phyloP scores from a whole-genome alignment of 495 filamentous ascomycete species.

The Neurospora sp. region DNA sequence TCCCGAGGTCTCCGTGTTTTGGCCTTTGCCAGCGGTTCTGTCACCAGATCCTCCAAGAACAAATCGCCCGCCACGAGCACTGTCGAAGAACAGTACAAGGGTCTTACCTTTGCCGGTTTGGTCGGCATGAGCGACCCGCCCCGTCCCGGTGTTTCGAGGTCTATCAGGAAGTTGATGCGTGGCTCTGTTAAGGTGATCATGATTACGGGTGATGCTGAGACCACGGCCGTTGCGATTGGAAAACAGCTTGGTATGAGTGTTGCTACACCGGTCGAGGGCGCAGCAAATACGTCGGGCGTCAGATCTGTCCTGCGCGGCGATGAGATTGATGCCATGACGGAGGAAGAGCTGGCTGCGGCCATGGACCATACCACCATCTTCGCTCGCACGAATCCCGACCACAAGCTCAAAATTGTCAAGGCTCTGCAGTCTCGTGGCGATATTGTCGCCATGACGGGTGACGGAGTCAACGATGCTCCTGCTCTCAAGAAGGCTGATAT shows the following conservation, averaged over 20 bases:
- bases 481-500: conserved; percentile 97
- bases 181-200: conserved; percentile 95
- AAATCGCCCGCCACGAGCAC: conserved; percentile 33
- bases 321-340: conserved; percentile 83
- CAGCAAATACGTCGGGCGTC: conserved; percentile 35
- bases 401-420: conserved; percentile 92
- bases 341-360: conserved; percentile 67
- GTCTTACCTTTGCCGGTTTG: conserved; percentile 79
- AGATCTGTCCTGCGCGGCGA: conserved; percentile 76
- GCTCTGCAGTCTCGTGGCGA: conserved; percentile 89
- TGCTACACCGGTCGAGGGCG: conserved; percentile 34
- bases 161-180: conserved; percentile 83
- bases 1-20: conserved; percentile 83
- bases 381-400: conserved; percentile 89
- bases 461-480: conserved; percentile 95
- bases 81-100: conserved; percentile 66
- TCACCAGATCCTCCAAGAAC: conserved; percentile 25
- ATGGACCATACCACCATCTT: conserved; percentile 88
- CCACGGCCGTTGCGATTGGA: conserved; percentile 86
- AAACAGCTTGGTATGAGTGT: conserved; percentile 86
- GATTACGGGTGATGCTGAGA: conserved; percentile 96
- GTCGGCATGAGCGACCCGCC: conserved; percentile 98
- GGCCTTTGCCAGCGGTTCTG: conserved; percentile 75
- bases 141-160: conserved; percentile 74
- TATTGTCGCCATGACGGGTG: conserved; percentile 97